Conservation (phyloP, 2,329 filamentous ascomycete species). For the Colletotrichum sp. region DNA sequence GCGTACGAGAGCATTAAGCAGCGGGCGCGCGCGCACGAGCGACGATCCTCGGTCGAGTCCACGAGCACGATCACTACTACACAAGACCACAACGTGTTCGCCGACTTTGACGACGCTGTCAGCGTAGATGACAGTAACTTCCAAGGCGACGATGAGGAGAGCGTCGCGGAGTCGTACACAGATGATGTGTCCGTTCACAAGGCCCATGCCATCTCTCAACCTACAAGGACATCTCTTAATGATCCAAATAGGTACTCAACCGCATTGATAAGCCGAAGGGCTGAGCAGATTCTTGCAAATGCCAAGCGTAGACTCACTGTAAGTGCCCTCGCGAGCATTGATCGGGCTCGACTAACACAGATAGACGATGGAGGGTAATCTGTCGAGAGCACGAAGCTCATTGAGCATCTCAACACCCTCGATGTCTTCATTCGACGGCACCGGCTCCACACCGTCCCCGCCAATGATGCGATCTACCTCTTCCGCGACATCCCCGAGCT, state of each 20-base stretch:
- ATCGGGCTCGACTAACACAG: constrained; percentile 24
- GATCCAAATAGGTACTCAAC: constrained; percentile 68
- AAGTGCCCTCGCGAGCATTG: constrained; percentile 37
- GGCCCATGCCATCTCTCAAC: constrained; percentile 28
- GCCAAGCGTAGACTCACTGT: constrained; percentile 89
- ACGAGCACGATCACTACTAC: constrained; percentile 65
- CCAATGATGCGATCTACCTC: constrained; percentile 43
- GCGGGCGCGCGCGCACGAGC: constrained; percentile 49
- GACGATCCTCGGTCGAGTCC: constrained; percentile 63
- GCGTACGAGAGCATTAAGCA: constrained; percentile 50
- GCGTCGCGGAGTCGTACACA: constrained; percentile 62
- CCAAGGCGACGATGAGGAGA: constrained; percentile 72
- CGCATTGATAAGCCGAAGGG: constrained; percentile 77
- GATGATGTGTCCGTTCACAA: constrained; percentile 47
- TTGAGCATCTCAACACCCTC: constrained; percentile 51
- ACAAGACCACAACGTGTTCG: constrained; percentile 55
- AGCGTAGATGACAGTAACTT: constrained; percentile 71
- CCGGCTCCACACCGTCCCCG: constrained; percentile 59
- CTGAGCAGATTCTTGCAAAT: constrained; percentile 90
- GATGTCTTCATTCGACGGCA: constrained; percentile 44
- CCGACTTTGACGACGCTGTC: constrained; percentile 65
- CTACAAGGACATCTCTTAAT: constrained; percentile 31
- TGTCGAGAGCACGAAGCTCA: constrained; percentile 77
- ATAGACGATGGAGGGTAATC: constrained; percentile 92
- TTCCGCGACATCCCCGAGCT: constrained; percentile 26